Percentiles rank a stretch among this genome's conserved stretches.
phyloP scores from a whole-genome alignment of 2,329 filamentous ascomycete species.

The Curvularia hawaiiensis region DNA sequence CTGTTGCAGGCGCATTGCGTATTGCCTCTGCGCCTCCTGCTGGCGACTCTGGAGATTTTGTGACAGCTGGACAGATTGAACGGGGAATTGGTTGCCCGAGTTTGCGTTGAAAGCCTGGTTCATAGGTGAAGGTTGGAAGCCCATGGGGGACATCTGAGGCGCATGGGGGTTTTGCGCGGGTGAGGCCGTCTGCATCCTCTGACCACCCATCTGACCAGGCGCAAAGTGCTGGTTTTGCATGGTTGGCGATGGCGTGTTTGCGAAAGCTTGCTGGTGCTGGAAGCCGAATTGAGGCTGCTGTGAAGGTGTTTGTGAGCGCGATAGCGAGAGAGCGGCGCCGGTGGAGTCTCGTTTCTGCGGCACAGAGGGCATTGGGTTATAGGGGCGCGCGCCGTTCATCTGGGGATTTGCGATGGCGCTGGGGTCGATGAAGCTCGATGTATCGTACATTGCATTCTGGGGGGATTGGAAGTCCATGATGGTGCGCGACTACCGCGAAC shows the following conservation, averaged over 20 bases:
- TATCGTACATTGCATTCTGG: constrained; percentile 45
- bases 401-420: constrained; percentile 50
- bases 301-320: constrained; percentile 91
- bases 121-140: constrained; percentile 43
- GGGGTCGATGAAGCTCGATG: constrained; percentile 47
- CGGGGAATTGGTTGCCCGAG: constrained; percentile 51
- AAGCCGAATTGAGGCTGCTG: constrained; percentile 69
- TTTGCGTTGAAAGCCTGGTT: constrained; percentile 49
- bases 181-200: constrained; percentile 83
- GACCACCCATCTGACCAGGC: constrained; percentile 60
- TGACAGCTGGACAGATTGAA: constrained; percentile 54
- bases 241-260: constrained; percentile 92
- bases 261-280: constrained; percentile 71
- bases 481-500: constrained; percentile 31
- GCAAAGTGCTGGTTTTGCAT: constrained; percentile 79
- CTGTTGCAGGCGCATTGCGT: constrained; percentile 85
- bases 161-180: constrained; percentile 77
- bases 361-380: constrained; percentile 84
- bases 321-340: constrained; percentile 85
- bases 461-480: constrained; percentile 45
- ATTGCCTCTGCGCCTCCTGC: constrained; percentile 75
- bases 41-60: constrained; percentile 56
- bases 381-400: constrained; percentile 77
- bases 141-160: constrained; percentile 49
- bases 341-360: constrained; percentile 91